Conservation (phyloP, 768 basidiomycete species). For the Pleurotus cornucopiae region DNA sequence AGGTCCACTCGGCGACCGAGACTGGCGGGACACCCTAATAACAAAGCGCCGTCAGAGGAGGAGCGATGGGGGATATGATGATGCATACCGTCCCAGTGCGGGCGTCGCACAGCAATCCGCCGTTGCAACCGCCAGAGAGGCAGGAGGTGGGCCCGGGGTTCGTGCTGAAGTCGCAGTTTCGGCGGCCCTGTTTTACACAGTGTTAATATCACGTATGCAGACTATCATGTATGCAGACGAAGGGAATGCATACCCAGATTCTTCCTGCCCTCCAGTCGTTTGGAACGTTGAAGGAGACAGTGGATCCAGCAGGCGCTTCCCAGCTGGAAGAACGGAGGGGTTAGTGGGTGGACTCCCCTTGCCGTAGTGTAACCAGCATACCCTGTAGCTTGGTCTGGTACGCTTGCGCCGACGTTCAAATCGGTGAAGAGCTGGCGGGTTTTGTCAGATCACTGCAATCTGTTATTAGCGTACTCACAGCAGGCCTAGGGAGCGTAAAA, state of each 20-base stretch:
- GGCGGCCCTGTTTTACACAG: conserved; percentile 43
- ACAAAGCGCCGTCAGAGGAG: neutral
- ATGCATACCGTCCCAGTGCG: conserved; percentile 42
- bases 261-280: conserved; percentile 45
- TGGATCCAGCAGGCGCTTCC: conserved; percentile 16
- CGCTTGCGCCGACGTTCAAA: conserved; percentile 5
- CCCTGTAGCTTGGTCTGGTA: conserved; percentile 14
- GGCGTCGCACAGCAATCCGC: conserved; percentile 56
- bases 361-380: too few species aligned
- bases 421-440: conserved; percentile 9
- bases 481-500: conserved; percentile 25
- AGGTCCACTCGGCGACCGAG: conserved; percentile 66
- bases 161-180: conserved; percentile 56
- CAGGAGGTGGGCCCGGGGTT: conserved; percentile 58
- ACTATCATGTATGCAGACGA: neutral
- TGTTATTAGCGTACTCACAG: conserved; percentile 12
- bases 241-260: conserved; percentile 34
- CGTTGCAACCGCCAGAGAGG: conserved; percentile 63
- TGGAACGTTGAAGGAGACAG: conserved; percentile 36
- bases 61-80: neutral
- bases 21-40: conserved; percentile 59
- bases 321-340: neutral
- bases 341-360: neutral
- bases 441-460: neutral
- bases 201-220: neutral